Base-by-base conservation (phyloP, 2,329 filamentous ascomycete genomes). In the Zymoseptoria brevis region DNA sequence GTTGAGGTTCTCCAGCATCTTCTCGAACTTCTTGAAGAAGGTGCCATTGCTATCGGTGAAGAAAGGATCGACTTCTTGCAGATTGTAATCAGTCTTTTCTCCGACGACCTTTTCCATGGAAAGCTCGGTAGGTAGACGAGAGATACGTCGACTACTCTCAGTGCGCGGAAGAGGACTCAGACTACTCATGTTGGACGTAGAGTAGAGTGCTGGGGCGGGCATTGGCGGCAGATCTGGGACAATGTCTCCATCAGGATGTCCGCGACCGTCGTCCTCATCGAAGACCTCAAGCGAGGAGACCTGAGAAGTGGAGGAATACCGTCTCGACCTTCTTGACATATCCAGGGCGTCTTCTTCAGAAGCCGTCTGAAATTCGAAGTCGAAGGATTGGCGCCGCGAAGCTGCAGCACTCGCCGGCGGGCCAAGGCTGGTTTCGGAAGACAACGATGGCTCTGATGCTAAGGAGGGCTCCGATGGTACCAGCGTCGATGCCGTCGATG, bases 21-120 rank as follows among this genome's bases (percentile, higher is more conserved):
- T 76, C 56, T 81, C 78, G 61, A 86, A 87, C 1, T 73, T 75
- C 54, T 75, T 74, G 59, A 82, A 84, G 70, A 83, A 87, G 60
- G 83, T 77, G 30, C 83, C 84, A 19, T 77, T 82, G 55, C 78
- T 79, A 68, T 87, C 84, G 4, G 81, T 86, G 73, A 87, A 87
- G 73, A 83, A 84, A n/a, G 58, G 65, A 50, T 67, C 64, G 19
- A 66, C 60, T 53, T 66, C 64, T 29, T 67, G 65, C 8, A 66
- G 53, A 19, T 61, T 63, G 55, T 62, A 66, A 53, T 64, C 64
- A 16, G 79, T 80, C 66, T 83, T 82, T 53, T 81, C 81, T 13
- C 82, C 82, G 9, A 85, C 75, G n/a, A 86, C 77, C 1, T 78
- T 77, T 53, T 82, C 74, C 16, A 85, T 72, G 21, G 81, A 84